phyloP scores from a whole-genome alignment of 257 asterid genomes.

The Solanum bulbocastanum region DNA sequence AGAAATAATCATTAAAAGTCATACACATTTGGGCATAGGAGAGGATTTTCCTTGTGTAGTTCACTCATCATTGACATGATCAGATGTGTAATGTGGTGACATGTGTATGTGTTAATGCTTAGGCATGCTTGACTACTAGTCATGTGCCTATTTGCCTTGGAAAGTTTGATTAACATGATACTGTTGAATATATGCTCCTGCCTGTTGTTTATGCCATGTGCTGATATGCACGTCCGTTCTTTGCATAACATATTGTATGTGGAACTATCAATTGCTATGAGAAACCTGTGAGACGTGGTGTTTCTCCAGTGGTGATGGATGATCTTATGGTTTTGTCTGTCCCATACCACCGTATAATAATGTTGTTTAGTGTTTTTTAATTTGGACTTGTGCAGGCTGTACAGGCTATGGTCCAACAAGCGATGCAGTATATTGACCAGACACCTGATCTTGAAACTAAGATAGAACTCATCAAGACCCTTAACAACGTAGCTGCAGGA shows the following conservation, averaged over 20 bases:
- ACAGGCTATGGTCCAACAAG: slow-evolving; percentile 95
- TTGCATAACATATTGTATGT: not conserved
- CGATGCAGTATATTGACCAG: slow-evolving; percentile 91
- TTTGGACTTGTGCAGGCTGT: slow-evolving; percentile 54
- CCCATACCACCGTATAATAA: not conserved
- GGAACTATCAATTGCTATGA: not conserved
- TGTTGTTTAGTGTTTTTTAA: not conserved
- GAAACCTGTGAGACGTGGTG: not conserved
- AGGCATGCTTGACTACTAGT: not conserved
- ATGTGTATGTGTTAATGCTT: not conserved
- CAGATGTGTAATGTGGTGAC: not conserved
- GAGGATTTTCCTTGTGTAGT: not conserved
- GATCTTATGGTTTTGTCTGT: not conserved
- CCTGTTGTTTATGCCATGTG: not conserved
- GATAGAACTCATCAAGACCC: slow-evolving; percentile 86
- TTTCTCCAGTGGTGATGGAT: not conserved
- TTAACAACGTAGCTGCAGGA: slow-evolving; percentile 88
- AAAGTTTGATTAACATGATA: not conserved
- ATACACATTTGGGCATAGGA: not conserved
- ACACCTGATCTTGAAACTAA: slow-evolving; percentile 86
- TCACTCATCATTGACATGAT: not conserved
- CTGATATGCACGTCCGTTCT: not conserved
- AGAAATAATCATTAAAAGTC: not conserved
- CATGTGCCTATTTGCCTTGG: not conserved
- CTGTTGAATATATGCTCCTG: not conserved